Conservation (phyloP, 495 filamentous ascomycete genomes). For the Tricharina praecox region DNA sequence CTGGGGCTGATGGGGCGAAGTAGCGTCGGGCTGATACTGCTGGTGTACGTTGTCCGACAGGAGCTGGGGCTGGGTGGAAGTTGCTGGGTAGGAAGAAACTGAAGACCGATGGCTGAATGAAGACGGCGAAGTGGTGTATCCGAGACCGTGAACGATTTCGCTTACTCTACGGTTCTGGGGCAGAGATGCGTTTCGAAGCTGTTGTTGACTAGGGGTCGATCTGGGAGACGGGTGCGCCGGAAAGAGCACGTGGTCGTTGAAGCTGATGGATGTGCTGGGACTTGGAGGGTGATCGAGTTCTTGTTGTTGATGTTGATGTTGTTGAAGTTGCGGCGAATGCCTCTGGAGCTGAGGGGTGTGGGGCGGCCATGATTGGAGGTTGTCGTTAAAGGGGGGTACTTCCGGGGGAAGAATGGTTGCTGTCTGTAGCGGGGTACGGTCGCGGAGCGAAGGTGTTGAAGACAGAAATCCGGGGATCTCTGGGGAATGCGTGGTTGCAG, state of each 20-base stretch:
- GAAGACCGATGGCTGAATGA: slow-evolving; percentile 39
- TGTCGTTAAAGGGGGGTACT: slow-evolving; percentile 22
- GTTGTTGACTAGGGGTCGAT: slow-evolving; percentile 20
- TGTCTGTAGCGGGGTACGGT: slow-evolving; percentile 17
- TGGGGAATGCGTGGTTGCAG: slow-evolving; percentile 26
- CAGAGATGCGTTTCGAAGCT: slow-evolving; percentile 19
- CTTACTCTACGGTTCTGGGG: slow-evolving; percentile 35
- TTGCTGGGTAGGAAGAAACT: slow-evolving; percentile 17
- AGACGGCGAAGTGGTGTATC: slow-evolving; percentile 40
- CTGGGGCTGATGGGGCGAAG: slow-evolving; percentile 18
- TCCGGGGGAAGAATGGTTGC: slow-evolving; percentile 28
- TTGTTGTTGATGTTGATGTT: slow-evolving; percentile 13
- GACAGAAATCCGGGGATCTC: slow-evolving; percentile 27
- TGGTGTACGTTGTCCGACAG: too few relatives aligned
- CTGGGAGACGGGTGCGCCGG: slow-evolving; percentile 19
- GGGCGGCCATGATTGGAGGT: slow-evolving; percentile 25
- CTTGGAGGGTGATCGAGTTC: slow-evolving; percentile 20
- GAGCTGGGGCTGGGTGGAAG: slow-evolving; percentile 27
- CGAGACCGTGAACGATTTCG: slow-evolving; percentile 42
- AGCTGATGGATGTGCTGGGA: slow-evolving; percentile 21
- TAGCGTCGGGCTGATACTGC: slow-evolving; percentile 16
- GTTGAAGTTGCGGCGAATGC: slow-evolving; percentile 24
- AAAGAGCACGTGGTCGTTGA: slow-evolving; percentile 26
- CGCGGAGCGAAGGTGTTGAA: slow-evolving; percentile 16
- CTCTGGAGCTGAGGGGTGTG: slow-evolving; percentile 17